Base-by-base conservation (phyloP, 2,329 filamentous ascomycete species). In the Aphanocladium album region DNA sequence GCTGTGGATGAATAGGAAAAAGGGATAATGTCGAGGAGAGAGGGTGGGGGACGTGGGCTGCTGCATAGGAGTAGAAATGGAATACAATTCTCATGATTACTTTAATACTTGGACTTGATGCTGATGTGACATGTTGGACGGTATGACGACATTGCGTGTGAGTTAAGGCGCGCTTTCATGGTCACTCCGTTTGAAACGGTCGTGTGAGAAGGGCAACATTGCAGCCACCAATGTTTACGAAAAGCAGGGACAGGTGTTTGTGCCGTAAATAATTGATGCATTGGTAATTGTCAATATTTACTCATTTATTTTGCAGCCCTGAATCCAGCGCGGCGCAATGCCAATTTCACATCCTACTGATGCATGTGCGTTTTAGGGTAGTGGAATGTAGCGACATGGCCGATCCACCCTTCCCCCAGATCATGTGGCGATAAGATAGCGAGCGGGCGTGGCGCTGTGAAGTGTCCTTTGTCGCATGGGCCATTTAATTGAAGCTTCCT, bases 361-460 rank as follows among this genome's bases (percentile, higher is more conserved):
- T 33, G 21, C n/a, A 30, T 43, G 27, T 56, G 39, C 35, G 53
- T 35, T 33, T n/a, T n/a, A 33, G 12, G 25, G 54, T 51, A n/a
- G 23, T 50, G 30, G 14, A n/a, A n/a, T 37, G 16, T n/a, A 7
- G 12, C 33, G 23, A 43, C 9, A 17, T 16, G 45, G 33, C 33
- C 8, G 54, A 30, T 16, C 56, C 57, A 51, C 46, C 47, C 1
- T 35, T 4, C 39, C 45, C 45, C 52, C 52, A 52, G 46, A 61
- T 61, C 59, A 61, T 61, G 59, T 61, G 59, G 6, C 19, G 59
- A 61, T 61, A 56, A 61, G 59, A 61, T 56, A 61, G 51, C 17
- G 21, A 9, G n/a, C n/a, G 8, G 46, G 7, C 50, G 37, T 27
- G 43, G 33, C 43, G 21, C 27, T 37, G 35, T 60, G 25, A 60